These are phyloP conservation scores for Martiniozyma asiatica DNA, from an alignment of 1,139 yeast genomes.

Conservation along the genomic window DNA sequence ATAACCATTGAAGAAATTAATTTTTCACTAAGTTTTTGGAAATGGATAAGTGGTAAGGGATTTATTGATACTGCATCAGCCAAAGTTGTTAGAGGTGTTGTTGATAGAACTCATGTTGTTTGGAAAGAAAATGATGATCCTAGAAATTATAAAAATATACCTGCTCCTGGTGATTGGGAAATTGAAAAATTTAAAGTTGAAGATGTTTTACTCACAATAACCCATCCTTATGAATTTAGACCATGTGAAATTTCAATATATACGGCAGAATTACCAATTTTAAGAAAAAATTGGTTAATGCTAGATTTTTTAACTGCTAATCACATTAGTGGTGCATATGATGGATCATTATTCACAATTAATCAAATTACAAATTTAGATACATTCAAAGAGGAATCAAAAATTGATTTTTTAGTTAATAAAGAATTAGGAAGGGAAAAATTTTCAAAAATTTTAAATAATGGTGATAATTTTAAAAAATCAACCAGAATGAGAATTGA, in stretches of 20 bases:
- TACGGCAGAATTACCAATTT: constrained; percentile 49
- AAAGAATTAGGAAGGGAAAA: constrained; percentile 11
- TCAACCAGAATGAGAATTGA: constrained; percentile 78
- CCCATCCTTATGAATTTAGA: constrained; percentile 62
- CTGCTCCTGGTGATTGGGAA: constrained; percentile 71
- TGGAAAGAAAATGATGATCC: constrained; percentile 14
- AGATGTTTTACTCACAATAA: constrained; percentile 24
- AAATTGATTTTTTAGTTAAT: constrained; percentile 16
- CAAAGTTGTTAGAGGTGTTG: constrained; percentile 47
- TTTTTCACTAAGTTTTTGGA: constrained; percentile 47
- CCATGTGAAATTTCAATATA: constrained; percentile 47
- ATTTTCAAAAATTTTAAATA: constrained; percentile 8
- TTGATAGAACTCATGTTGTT: constrained; percentile 17
- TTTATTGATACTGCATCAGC: constrained; percentile 50
- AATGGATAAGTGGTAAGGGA: constrained; percentile 64
- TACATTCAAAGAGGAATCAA: constrained; percentile 26
- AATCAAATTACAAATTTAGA: constrained; percentile 60
- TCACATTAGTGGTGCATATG: constrained; percentile 60
- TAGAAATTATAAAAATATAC: constrained; percentile 32
- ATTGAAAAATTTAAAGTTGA: constrained; percentile 37
- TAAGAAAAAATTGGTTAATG: constrained; percentile 46
- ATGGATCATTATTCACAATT: constrained; percentile 66
- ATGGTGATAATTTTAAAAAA: constrained; percentile 36
- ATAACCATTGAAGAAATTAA: constrained; percentile 45
- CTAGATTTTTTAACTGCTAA: constrained; percentile 62